These are phyloP conservation scores for Polychaeton citri DNA, from an alignment of 2,329 filamentous ascomycete genomes.

Conservation along the genomic window DNA sequence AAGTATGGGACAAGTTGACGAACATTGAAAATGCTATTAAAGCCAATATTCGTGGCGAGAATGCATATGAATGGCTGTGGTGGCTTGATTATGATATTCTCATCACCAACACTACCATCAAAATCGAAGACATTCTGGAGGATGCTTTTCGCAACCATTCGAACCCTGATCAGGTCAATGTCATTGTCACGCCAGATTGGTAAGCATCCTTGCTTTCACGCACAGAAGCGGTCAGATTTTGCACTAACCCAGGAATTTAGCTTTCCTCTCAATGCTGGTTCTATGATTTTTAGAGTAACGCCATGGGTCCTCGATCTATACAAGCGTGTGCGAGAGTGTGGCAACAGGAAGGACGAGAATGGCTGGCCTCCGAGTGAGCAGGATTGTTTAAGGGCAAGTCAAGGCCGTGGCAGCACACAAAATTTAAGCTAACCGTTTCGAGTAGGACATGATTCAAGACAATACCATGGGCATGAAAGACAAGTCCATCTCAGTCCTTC, in stretches of 20 bases:
- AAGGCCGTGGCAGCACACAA: too few relatives aligned
- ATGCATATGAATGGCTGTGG: slow-evolving; percentile 27
- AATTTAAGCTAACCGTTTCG: too few relatives aligned
- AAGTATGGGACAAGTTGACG: slow-evolving; percentile 24
- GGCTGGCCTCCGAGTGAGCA: slow-evolving; percentile 21
- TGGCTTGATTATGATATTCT: slow-evolving; percentile 30
- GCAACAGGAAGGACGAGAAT: slow-evolving; percentile 8
- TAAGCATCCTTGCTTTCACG: too few relatives aligned
- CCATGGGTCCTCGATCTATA: slow-evolving; percentile 24
- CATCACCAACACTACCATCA: slow-evolving; percentile 26
- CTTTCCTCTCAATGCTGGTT: slow-evolving; percentile 23
- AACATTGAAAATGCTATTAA: slow-evolving; percentile 3
- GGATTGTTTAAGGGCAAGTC: slow-evolving; percentile 17
- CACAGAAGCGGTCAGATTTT: too few relatives aligned
- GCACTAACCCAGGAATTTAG: neutral
- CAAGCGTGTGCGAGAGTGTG: slow-evolving; percentile 13
- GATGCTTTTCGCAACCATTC: slow-evolving; percentile 17
- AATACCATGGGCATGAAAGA: slow-evolving; percentile 3
- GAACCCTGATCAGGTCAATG: slow-evolving; percentile 22
- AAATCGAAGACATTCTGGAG: slow-evolving; percentile 23
- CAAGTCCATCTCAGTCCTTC: slow-evolving; percentile 16
- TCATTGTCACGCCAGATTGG: slow-evolving; percentile 26
- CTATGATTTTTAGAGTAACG: slow-evolving; percentile 22
- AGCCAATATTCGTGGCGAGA: slow-evolving; percentile 23
- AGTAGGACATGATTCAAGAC: slow-evolving; percentile 15